phyloP scores from a whole-genome alignment of 148 eudicot species.

The Cornus kousa region DNA sequence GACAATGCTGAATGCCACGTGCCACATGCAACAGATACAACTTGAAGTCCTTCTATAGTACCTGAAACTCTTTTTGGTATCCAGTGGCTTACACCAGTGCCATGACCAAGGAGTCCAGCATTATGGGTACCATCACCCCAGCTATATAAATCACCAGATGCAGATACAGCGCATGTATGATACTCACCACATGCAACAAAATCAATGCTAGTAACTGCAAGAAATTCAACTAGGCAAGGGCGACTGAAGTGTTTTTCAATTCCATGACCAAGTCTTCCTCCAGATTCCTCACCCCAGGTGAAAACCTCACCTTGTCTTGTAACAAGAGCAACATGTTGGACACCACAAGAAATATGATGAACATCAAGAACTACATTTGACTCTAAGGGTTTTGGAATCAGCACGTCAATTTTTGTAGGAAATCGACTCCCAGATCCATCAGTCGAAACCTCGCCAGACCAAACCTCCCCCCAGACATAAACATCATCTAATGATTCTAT shows the following conservation, averaged over 20 bases:
- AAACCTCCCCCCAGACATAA: slow-evolving; percentile 82
- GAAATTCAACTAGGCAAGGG: slow-evolving; percentile 64
- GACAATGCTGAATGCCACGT: slow-evolving; percentile 79
- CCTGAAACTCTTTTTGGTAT: slow-evolving; percentile 78
- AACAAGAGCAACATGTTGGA: slow-evolving; percentile 67
- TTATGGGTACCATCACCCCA: slow-evolving; percentile 85
- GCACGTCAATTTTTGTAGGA: slow-evolving; percentile 39
- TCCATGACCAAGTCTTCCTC: slow-evolving; percentile 94
- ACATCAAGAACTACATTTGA: slow-evolving; percentile 80
- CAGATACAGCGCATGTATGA: slow-evolving; percentile 76
- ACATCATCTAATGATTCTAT: slow-evolving; percentile 80
- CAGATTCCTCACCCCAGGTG: slow-evolving; percentile 90
- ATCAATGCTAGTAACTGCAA: slow-evolving; percentile 63
- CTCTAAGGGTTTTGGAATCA: slow-evolving; percentile 67
- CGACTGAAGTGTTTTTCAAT: slow-evolving; percentile 49
- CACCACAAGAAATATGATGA: slow-evolving; percentile 78
- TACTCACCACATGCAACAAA: slow-evolving; percentile 77
- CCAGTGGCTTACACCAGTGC: slow-evolving; percentile 81
- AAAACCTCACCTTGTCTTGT: slow-evolving; percentile 90
- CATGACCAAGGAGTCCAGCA: slow-evolving; percentile 82
- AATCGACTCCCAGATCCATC: slow-evolving; percentile 33
- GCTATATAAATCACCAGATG: slow-evolving; percentile 71
- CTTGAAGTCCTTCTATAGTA: slow-evolving; percentile 69
- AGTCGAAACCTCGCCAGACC: slow-evolving; percentile 43
- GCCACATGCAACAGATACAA: slow-evolving; percentile 68